Conservation (phyloP, 257 asterid species). For the Penstemon davidsonii region DNA sequence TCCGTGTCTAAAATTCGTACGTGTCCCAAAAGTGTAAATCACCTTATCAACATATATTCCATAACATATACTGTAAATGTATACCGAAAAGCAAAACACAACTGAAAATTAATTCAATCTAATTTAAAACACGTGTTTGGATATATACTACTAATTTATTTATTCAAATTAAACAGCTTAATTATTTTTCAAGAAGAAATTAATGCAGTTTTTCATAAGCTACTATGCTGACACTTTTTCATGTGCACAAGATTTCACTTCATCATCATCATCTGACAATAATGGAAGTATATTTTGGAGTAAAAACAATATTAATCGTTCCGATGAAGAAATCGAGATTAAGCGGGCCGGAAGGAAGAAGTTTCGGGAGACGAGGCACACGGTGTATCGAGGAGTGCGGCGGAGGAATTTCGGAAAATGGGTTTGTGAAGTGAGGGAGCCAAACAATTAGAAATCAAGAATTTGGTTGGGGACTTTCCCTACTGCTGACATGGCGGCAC, state of each 20-base stretch:
- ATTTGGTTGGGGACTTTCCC: conserved; percentile 77
- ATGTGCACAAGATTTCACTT: too few species aligned
- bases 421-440: conserved; percentile 70
- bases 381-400: conserved; percentile 58
- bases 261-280: too few species aligned
- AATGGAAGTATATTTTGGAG: too few species aligned
- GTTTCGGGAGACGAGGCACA: conserved; percentile 65
- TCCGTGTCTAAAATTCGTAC: too few species aligned
- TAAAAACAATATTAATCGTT: background rate
- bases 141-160: too few species aligned
- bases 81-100: too few species aligned
- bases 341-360: conserved; percentile 52
- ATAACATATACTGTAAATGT: too few species aligned
- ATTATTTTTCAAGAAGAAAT: background rate
- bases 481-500: conserved; percentile 71
- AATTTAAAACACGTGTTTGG: too few species aligned
- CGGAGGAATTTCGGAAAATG: conserved; percentile 56
- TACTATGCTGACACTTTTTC: conserved; percentile 26
- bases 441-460: conserved; percentile 61
- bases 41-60: too few species aligned
- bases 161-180: too few species aligned
- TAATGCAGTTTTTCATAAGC: conserved; percentile 11
- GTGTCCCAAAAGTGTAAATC: too few species aligned
- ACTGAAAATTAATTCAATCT: too few species aligned
- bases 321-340: conserved; percentile 29